phyloP scores from a whole-genome alignment of 1,284 basidiomycete species.

The Leccinum discolor region DNA sequence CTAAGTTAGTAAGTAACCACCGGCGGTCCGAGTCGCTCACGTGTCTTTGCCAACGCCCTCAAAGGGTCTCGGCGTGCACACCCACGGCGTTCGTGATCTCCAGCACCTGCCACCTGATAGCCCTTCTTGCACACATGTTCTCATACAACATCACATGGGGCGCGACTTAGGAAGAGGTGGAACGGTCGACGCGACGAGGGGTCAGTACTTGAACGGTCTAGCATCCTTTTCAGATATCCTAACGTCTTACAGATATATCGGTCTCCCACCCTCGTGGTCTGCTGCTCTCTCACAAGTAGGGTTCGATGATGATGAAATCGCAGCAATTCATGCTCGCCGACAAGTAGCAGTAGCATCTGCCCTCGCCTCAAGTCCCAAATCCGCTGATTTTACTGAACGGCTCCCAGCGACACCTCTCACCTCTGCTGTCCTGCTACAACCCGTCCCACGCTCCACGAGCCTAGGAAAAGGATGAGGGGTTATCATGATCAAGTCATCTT shows the following conservation, averaged over 20 bases:
- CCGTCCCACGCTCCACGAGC: constrained; percentile 30
- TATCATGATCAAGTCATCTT: constrained; percentile 14
- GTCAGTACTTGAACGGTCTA: constrained; percentile 36
- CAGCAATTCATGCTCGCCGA: constrained; percentile 56
- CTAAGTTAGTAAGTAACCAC: too few relatives aligned
- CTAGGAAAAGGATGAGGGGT: constrained; percentile 7
- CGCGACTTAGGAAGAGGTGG: too few relatives aligned
- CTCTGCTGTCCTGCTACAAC: constrained; percentile 36
- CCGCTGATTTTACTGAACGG: constrained; percentile 35
- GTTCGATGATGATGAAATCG: constrained; percentile 68
- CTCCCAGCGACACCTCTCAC: constrained; percentile 12
- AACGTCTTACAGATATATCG: constrained; percentile 47
- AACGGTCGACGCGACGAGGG: constrained; percentile 50
- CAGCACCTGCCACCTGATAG: too few relatives aligned
- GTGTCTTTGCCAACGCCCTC: too few relatives aligned
- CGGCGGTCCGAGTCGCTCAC: too few relatives aligned
- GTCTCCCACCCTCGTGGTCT: constrained; percentile 76
- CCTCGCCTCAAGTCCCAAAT: constrained; percentile 7
- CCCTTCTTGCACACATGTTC: too few relatives aligned
- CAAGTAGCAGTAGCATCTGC: constrained; percentile 42
- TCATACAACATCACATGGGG: constrained; percentile 52
- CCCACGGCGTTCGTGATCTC: too few relatives aligned
- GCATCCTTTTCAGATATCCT: neutral
- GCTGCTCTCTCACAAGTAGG: constrained; percentile 58
- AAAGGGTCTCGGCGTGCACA: too few relatives aligned